Base-by-base conservation (phyloP, 1,139 yeast genomes). In the Williopsis jadinii region DNA sequence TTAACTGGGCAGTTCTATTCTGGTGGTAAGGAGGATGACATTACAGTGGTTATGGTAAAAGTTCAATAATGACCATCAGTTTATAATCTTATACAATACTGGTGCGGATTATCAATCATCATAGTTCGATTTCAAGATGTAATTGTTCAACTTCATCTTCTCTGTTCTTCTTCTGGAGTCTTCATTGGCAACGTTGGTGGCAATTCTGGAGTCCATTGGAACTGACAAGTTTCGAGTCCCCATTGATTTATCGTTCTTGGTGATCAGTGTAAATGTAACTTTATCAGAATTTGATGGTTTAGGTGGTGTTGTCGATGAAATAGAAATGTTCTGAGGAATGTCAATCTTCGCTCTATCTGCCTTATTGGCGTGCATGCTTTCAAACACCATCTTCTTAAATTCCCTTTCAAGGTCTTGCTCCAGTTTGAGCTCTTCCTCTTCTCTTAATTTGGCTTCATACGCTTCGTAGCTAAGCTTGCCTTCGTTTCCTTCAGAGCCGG, bases 21-120 rank as follows among this genome's bases (percentile, higher is more conserved):
- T 47, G 97, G 98, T 33, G 98, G 97, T 27, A 92, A 92, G 63
- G 95, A 88, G 41, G 98, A 92, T 64, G 98, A 92, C 61, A 83
- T 90, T 31, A 87, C 97, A 0, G 77, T 84, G 12, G 81, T 90
- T 2, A 71, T 85, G 55, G 77, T 88, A 28, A 71, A 72, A 55
- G 83, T 81, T 30, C 67, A 67, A 35, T 71, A 52, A 55, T 12
- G 14, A 29, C 33, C 10, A 31, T 28, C 10, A n/a, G 24, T 19
- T 15, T 13, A 13, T 30, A 32, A 31, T 24, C 24, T 13, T 31
- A 14, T 13, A 32, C 24, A 32, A 8, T 13, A 15, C 34, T 11
- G 9, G 24, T 9, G 15, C 11, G 9, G 4, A 10, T 9, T 6
- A 12, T 24, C 26, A 28, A 28, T 52, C 55, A 10, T 64, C 67